phyloP scores from a whole-genome alignment of 331 rosid genomes.

The Pyracantha coccinea region DNA sequence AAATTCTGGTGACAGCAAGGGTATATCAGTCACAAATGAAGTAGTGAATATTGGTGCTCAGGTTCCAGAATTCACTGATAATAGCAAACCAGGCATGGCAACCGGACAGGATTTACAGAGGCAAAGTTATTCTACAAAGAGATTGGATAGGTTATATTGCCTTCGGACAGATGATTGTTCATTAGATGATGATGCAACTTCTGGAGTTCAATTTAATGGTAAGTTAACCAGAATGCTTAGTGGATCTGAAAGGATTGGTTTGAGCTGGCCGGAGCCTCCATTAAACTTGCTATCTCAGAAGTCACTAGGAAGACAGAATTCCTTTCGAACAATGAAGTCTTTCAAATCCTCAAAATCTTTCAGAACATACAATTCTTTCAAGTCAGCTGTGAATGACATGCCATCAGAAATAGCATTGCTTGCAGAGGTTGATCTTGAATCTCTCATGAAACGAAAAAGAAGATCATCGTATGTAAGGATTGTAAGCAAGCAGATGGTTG shows the following conservation, averaged over 20 bases:
- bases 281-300: slow-evolving; percentile 52
- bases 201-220: slow-evolving; percentile 30
- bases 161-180: slow-evolving; percentile 27
- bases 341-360: slow-evolving; percentile 62
- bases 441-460: slow-evolving; percentile 73
- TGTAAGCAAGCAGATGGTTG: slow-evolving; percentile 94
- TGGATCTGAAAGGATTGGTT: slow-evolving; percentile 81
- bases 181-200: slow-evolving; percentile 20
- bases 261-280: slow-evolving; percentile 88
- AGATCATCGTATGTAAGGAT: slow-evolving; percentile 61
- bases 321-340: slow-evolving; percentile 45
- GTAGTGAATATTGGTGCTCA: slow-evolving; percentile 8
- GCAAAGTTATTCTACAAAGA: slow-evolving; percentile 45
- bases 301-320: slow-evolving; percentile 48
- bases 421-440: slow-evolving; percentile 70
- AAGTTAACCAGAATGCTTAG: slow-evolving; percentile 71
- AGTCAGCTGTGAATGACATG: slow-evolving; percentile 37
- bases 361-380: slow-evolving; percentile 38
- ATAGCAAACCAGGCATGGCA: slow-evolving; percentile 20
- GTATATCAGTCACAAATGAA: slow-evolving; percentile 10
- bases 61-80: slow-evolving; percentile 29
- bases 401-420: slow-evolving; percentile 40
- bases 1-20: slow-evolving; percentile 24
- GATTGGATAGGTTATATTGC: slow-evolving; percentile 56
- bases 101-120: slow-evolving; percentile 28